Percentiles rank a stretch among this genome's conserved stretches.
phyloP scores from a whole-genome alignment of 768 basidiomycete species.

The Cubamyces lactineus region DNA sequence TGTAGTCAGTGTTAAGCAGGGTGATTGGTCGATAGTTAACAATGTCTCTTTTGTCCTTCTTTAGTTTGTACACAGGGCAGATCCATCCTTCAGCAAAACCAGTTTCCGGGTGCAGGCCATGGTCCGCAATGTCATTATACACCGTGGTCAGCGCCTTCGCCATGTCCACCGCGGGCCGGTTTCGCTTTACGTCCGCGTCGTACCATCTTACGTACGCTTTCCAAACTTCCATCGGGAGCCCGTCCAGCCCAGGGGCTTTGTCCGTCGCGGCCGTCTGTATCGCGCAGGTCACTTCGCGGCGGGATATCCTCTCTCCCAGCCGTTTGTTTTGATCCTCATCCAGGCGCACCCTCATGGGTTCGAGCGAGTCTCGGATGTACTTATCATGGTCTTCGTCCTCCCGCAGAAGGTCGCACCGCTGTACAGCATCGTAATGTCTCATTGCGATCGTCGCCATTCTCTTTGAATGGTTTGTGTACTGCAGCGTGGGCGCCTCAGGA shows the following conservation, averaged over 20 bases:
- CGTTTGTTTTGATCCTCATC: neutral
- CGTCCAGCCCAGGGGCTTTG: neutral
- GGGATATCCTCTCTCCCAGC: neutral
- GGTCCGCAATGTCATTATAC: neutral
- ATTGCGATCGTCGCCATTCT: neutral
- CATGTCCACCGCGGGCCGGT: neutral
- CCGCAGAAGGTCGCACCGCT: neutral
- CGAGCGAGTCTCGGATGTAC: neutral
- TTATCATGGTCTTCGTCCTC: neutral
- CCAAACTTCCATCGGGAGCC: neutral
- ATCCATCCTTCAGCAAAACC: neutral
- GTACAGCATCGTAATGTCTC: neutral
- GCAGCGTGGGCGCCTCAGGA: no score
- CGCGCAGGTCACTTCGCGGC: neutral
- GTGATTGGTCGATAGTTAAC: conserved; percentile 29
- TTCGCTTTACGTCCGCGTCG: neutral
- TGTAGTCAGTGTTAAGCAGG: conserved; percentile 38
- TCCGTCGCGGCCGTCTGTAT: neutral
- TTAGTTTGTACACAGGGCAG: conserved; percentile 5
- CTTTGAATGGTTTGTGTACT: neutral
- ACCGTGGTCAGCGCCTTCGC: neutral
- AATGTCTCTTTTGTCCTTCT: conserved; percentile 2
- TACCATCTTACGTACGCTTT: neutral
- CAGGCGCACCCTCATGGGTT: neutral
- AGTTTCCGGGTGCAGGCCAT: neutral